Evolutionary conservation across 768 basidiomycete genomes (phyloP), one percentile per base, ranked within the genome.

Genomic region (Galerina sulciceps): DNA sequence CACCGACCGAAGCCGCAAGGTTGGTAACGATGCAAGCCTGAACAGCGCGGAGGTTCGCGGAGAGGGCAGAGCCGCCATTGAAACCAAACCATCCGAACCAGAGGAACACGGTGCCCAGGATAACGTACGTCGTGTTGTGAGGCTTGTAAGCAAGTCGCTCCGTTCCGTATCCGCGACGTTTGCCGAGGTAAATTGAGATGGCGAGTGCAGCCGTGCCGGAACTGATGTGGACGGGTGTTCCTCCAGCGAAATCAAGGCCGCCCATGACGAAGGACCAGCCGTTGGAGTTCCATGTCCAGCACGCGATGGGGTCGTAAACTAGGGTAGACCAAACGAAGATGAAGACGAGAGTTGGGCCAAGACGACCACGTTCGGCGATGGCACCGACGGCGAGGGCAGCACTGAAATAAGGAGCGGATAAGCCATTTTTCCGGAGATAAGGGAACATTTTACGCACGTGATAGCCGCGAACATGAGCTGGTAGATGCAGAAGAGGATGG

Each of bases 11-110:
- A 1, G 94, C 96, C 2, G 94, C 91, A 55, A 98, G 75, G 73
- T 98, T 99, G 57, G 96, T 99, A 64, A 94, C 90, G 63, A 96
- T 90, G 76, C 93, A 93, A 2, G 96, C 94, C 71, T 91, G 82
- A 11, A 88, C 84, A 6, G 94, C 96, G 64, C 93, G 85, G 59
- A 96, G 77, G 74, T 94, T 96, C 38, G 95, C 94, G 22, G 88
- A 83, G 62, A 98, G 84, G 9, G 95, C 95, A 14, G 87, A 90
- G 20, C 96, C 96, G 6, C 96, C 96, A 73, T 95, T 95, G 82
- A 95, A 95, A 1, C 93, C 93, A 60, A 96, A 93, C 96, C 96
- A 98, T 4, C 91, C 91, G 57, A 94, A 93, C 94, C 94, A 97
- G 51, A 98, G 91, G 70, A 96, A 83, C 2, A 90, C 85, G 0